Evolutionary conservation across 768 basidiomycete genomes (phyloP).

Genomic region (Trametes cubensis): DNA sequence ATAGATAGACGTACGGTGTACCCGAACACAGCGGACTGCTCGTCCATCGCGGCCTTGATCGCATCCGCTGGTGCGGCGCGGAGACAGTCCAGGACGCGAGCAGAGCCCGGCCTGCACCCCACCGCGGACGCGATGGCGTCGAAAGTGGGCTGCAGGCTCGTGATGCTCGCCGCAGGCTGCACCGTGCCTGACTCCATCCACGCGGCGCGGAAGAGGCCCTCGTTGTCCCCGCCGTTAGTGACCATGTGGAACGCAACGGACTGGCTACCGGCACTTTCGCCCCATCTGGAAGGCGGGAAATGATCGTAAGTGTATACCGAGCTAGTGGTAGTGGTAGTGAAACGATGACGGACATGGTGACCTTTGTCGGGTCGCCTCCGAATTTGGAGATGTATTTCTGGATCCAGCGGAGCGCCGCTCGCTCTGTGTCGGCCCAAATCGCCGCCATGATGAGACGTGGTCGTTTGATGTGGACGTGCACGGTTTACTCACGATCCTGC

Average conservation of each 20-base stretch:
- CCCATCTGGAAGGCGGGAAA: conserved; percentile 23
- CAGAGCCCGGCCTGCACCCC: conserved; percentile 36
- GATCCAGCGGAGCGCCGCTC: conserved; percentile 46
- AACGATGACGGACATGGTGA: conserved; percentile 39
- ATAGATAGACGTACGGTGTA: conserved; percentile 38
- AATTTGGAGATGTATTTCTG: conserved; percentile 42
- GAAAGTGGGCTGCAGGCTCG: conserved; percentile 40
- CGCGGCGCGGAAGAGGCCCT: conserved; percentile 34
- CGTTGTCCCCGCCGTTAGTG: conserved; percentile 27
- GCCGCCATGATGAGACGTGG: no score
- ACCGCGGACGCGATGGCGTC: conserved; percentile 43
- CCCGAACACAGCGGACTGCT: conserved; percentile 35
- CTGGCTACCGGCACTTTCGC: conserved; percentile 43
- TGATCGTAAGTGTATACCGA: no score
- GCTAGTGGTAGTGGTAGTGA: no score
- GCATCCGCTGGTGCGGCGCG: conserved; percentile 38
- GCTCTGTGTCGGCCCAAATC: conserved; percentile 17
- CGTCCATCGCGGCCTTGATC: conserved; percentile 38
- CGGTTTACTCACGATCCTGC: conserved; percentile 33
- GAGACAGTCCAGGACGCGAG: conserved; percentile 48
- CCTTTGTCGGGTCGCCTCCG: conserved; percentile 48
- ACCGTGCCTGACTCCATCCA: conserved; percentile 38
- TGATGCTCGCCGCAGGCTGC: conserved; percentile 4
- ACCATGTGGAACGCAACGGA: conserved; percentile 33
- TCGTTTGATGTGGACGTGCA: neutral